Percentiles rank a stretch among this genome's conserved stretches.
These are phyloP conservation scores for Cladosporium sp. DNA, from an alignment of 2,329 filamentous ascomycete species.

Conservation along the genomic window DNA sequence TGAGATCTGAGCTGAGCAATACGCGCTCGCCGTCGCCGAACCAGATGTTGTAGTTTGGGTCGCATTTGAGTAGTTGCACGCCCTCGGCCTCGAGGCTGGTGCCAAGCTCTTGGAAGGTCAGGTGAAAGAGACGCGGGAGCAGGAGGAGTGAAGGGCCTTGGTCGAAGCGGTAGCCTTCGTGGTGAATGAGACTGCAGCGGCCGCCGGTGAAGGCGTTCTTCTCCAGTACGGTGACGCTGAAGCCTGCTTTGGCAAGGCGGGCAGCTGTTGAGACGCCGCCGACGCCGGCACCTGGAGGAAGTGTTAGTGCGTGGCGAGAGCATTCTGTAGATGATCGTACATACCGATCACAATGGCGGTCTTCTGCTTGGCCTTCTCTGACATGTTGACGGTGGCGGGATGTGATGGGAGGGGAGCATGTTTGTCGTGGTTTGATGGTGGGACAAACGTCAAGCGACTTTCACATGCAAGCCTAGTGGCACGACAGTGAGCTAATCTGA, in stretches of 20 bases:
- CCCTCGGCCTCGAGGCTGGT: slow-evolving; percentile 66
- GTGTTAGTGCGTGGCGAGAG: neutral
- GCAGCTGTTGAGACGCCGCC: slow-evolving; percentile 71
- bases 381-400: slow-evolving; percentile 29
- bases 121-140: slow-evolving; percentile 68
- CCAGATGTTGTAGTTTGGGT: slow-evolving; percentile 74
- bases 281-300: slow-evolving; percentile 29
- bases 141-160: slow-evolving; percentile 74
- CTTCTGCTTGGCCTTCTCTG: slow-evolving; percentile 34
- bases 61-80: slow-evolving; percentile 68
- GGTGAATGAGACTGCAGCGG: slow-evolving; percentile 65
- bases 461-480: slow-evolving; percentile 18
- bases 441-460: neutral
- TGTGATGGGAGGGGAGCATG: neutral
- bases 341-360: slow-evolving; percentile 55
- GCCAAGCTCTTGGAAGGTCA: slow-evolving; percentile 67
- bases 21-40: slow-evolving; percentile 68
- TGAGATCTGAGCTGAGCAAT: slow-evolving; percentile 65
- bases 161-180: slow-evolving; percentile 68
- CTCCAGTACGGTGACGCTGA: slow-evolving; percentile 73
- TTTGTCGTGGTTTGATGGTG: slow-evolving; percentile 1
- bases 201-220: slow-evolving; percentile 74
- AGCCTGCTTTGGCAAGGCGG: slow-evolving; percentile 68
- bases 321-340: slow-evolving; percentile 33
- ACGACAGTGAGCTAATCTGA: neutral